A percentile compares a stretch with the other conserved stretches of the same genome.
phyloP scores from a whole-genome alignment of 768 basidiomycete species.

The Cystobasidium tubakii region DNA sequence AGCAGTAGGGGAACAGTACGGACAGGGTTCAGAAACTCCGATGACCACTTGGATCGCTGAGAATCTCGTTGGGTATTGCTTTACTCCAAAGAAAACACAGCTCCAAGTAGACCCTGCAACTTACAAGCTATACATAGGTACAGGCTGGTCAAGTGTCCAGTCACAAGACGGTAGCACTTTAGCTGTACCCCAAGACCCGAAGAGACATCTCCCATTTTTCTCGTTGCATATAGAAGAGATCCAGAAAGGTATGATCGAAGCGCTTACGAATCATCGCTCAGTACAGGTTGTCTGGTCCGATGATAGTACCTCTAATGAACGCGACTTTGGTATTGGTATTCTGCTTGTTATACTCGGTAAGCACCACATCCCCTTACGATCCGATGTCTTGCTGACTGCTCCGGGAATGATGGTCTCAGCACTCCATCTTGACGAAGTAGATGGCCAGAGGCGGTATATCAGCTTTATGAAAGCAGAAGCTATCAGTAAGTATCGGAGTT shows the following conservation, averaged over 20 bases:
- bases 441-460: background rate
- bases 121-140: background rate
- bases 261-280: background rate
- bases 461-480: background rate
- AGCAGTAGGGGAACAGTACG: background rate
- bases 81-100: too few species aligned
- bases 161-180: background rate
- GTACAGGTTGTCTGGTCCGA: background rate
- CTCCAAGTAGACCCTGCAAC: too few species aligned
- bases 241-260: background rate
- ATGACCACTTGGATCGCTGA: background rate
- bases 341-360: background rate
- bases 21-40: background rate
- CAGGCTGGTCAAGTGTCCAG: background rate
- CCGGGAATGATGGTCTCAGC: too few species aligned
- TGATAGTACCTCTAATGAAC: background rate
- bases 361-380: background rate
- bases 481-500: background rate
- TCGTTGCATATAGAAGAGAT: background rate
- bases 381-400: too few species aligned
- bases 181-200: background rate
- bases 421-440: background rate
- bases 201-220: constrained; percentile 1
- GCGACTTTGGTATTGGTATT: constrained; percentile 11
- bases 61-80: background rate